These are phyloP conservation scores for Peronospora belbahrii DNA, from an alignment of 352 stramenopile species.

Conservation along the genomic window DNA sequence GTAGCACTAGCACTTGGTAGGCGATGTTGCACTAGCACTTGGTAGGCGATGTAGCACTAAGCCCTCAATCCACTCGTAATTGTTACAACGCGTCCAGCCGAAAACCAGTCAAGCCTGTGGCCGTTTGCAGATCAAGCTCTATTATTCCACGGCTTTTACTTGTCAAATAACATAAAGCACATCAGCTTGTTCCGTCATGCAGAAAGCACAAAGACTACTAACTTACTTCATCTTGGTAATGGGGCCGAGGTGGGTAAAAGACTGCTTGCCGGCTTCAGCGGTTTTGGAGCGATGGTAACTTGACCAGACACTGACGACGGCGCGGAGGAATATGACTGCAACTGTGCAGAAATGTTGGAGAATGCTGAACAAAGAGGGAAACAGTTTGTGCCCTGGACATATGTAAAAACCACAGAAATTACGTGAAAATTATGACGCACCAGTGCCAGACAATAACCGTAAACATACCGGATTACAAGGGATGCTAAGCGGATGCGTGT, in stretches of 20 bases:
- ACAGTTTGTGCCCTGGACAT: slow-evolving; percentile 29
- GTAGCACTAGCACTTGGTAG: too few relatives aligned
- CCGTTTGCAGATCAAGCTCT: too few relatives aligned
- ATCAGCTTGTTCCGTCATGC: too few relatives aligned
- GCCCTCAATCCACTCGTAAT: too few relatives aligned
- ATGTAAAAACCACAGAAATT: slow-evolving; percentile 3
- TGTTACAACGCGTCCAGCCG: too few relatives aligned
- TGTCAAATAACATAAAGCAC: too few relatives aligned
- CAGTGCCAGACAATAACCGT: too few relatives aligned
- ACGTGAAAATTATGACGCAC: too few relatives aligned
- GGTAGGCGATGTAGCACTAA: too few relatives aligned
- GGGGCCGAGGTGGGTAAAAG: slow-evolving; percentile 19
- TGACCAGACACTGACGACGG: slow-evolving; percentile 13
- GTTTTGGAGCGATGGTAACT: slow-evolving; percentile 32
- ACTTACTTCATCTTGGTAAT: slow-evolving; percentile 29
- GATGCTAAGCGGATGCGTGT: slow-evolving; percentile 31
- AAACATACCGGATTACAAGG: slow-evolving; percentile 31
- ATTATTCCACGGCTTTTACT: too few relatives aligned
- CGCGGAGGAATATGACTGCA: slow-evolving; percentile 14
- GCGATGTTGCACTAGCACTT: too few relatives aligned
- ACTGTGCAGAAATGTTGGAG: slow-evolving; percentile 22
- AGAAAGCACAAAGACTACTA: slow-evolving; percentile 6
- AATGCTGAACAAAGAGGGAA: slow-evolving; percentile 43
- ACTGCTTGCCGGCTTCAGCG: slow-evolving; percentile 14
- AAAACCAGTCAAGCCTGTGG: too few relatives aligned